Conservation (phyloP, 495 filamentous ascomycete genomes). For the Hypoxylon perforatum region DNA sequence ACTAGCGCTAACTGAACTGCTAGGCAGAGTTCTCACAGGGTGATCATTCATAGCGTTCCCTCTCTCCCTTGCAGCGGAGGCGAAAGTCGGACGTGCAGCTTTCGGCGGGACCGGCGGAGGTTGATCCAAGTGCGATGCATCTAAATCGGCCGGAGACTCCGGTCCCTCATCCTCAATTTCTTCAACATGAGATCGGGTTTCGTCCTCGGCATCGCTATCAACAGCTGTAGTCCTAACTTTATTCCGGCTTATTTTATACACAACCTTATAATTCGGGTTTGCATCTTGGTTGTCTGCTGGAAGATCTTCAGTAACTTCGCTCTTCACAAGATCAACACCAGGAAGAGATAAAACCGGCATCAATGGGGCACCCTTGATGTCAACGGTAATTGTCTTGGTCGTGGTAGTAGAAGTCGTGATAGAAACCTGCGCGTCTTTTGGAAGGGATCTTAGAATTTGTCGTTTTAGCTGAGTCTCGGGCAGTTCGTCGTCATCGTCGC, state of each 20-base stretch:
- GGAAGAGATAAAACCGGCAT: conserved; percentile 71
- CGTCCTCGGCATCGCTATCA: conserved; percentile 48
- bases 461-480: conserved; percentile 57
- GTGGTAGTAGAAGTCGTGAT: conserved; percentile 73
- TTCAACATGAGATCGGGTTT: conserved; percentile 44
- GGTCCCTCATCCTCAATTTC: conserved; percentile 37
- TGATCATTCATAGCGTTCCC: conserved; percentile 16
- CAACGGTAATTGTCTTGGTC: conserved; percentile 77
- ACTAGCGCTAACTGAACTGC: conserved; percentile 7
- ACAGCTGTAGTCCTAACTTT: conserved; percentile 51
- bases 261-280: conserved; percentile 50
- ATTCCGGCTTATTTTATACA: conserved; percentile 56
- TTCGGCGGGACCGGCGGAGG: conserved; percentile 45
- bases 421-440: conserved; percentile 65
- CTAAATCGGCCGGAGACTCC: conserved; percentile 5
- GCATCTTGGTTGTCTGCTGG: conserved; percentile 14
- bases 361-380: conserved; percentile 70
- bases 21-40: conserved; percentile 16
- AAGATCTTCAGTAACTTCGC: conserved; percentile 39
- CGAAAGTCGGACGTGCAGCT: conserved; percentile 24
- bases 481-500: conserved; percentile 52
- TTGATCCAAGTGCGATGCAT: conserved; percentile 20
- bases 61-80: conserved; percentile 30
- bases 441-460: conserved; percentile 57
- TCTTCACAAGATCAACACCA: conserved; percentile 75